Conservation (phyloP, 805 yeast species). For the Yarrowia osloensis region DNA sequence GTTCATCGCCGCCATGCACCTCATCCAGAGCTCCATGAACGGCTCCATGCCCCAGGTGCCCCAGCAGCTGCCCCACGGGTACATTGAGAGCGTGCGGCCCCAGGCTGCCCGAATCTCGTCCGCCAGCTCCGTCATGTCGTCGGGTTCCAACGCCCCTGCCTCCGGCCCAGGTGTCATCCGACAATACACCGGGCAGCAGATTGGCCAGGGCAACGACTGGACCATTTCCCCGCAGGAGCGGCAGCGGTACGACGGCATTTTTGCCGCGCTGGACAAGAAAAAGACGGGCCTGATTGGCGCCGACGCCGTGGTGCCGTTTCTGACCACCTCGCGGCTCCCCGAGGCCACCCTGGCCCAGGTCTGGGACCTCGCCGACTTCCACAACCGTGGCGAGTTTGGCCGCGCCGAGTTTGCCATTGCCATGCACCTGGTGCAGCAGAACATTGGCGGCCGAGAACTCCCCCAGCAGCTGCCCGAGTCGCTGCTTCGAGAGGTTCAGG, state of each 20-base stretch:
- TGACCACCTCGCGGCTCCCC: conserved; percentile 81
- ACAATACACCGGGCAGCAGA: conserved; percentile 35
- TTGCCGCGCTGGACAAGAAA: conserved; percentile 71
- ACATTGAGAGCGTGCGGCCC: conserved; percentile 13
- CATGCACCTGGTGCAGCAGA: conserved; percentile 86
- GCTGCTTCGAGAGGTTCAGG: conserved; percentile 44
- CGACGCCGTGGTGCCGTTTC: conserved; percentile 80
- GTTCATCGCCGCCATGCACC: conserved; percentile 91
- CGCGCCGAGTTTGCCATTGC: conserved; percentile 88
- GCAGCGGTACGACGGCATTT: conserved; percentile 76
- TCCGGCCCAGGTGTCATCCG: conserved; percentile 36
- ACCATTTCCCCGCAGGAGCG: conserved; percentile 64
- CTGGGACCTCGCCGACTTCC: conserved; percentile 94
- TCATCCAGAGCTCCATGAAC: conserved; percentile 78
- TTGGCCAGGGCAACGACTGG: conserved; percentile 55
- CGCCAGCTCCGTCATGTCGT: conserved; percentile 20
- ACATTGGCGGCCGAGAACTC: conserved; percentile 70
- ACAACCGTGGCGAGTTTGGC: conserved; percentile 79
- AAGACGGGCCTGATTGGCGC: conserved; percentile 67
- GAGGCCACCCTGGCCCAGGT: conserved; percentile 83
- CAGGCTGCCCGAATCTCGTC: conserved; percentile 29
- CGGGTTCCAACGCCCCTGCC: background rate
- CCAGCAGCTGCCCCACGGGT: conserved; percentile 46
- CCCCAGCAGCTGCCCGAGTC: conserved; percentile 78
- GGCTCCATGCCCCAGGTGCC: conserved; percentile 66